A percentile compares a stretch with the other conserved stretches of the same genome.
phyloP scores from a whole-genome alignment of 352 stramenopile genomes.

The Phytophthora citricola region DNA sequence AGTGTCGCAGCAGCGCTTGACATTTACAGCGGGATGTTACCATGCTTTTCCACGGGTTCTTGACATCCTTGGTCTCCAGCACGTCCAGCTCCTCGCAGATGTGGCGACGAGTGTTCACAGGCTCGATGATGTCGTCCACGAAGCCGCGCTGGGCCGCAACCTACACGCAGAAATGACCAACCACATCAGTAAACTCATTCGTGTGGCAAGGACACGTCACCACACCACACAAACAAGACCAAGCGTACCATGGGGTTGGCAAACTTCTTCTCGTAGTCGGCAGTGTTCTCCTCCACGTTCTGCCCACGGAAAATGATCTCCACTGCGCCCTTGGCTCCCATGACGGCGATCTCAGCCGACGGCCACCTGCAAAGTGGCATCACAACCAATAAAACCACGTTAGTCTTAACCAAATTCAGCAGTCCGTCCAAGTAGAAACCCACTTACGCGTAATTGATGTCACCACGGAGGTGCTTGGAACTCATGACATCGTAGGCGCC shows the following conservation, averaged over 20 bases:
- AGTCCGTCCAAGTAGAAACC: conserved; percentile 1
- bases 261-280: conserved; percentile 96
- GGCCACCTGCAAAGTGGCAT: conserved; percentile 52
- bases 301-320: conserved; percentile 98
- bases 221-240: conserved; percentile 11
- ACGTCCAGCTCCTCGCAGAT: conserved; percentile 97
- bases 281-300: conserved; percentile 95
- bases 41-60: conserved; percentile 96
- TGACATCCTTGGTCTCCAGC: conserved; percentile 94
- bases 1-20: conserved; percentile 6
- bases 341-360: conserved; percentile 88
- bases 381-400: conserved; percentile 12
- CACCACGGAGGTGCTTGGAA: conserved; percentile 97
- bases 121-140: conserved; percentile 98
- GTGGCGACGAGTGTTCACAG: conserved; percentile 90
- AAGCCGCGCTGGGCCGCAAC: conserved; percentile 96
- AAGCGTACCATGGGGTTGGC: conserved; percentile 93
- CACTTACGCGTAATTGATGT: conserved; percentile 97
- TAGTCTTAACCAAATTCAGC: conserved; percentile 13
- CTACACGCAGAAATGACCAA: conserved; percentile 27
- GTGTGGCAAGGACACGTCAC: conserved; percentile 12
- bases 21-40: conserved; percentile 97
- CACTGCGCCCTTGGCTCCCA: conserved; percentile 96
- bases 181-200: conserved; percentile 15
- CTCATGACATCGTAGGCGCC: conserved; percentile 99